Evolutionary conservation across 2,329 filamentous ascomycete species (phyloP), one percentile per base, ranked within the genome.

Genomic region (Hypoxylon sp.): DNA sequence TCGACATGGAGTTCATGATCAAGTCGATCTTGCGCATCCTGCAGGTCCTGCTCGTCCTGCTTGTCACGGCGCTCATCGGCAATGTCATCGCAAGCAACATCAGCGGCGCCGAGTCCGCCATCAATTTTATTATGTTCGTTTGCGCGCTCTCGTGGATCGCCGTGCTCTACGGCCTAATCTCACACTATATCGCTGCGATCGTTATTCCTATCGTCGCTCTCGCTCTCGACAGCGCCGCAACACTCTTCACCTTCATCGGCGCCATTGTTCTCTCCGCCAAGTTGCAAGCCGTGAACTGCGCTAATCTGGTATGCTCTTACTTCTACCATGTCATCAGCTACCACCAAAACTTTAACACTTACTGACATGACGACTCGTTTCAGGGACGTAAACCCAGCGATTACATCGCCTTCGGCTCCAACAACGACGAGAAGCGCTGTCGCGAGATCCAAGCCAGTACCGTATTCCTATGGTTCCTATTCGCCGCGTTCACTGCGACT

Each of bases 381-480:
- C 14, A 85, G 85, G 67, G 66, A 42, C 83, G 83, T 73, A 81
- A 81, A 47, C 48, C 60, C n/a, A 72, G 72, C 74, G 85, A 86
- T 79, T 86, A 84, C 81, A 88, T 92, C 77, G 90, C 85, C 26
- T 91, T 86, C 77, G 90, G 90, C 63, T 90, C 89, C 50, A 67
- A 71, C 68, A 78, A 90, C 79, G 83, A 85, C 66, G 79, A 83
- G 77, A 89, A 90, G 82, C 87, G 91, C 71, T 94, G 92, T 82
- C 89, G 88, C 70, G 89, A 93, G 81, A 87, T 93, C 14, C 92
- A 94, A 82, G 92, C 92, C 39, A 87, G 87, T 69, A 88, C 87
- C 35, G 91, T 88, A 39, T 95, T 95, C 82, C 85, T 93, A 81
- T 95, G 91, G 91, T 94, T 94, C 81, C 86, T 93, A 53, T 93